A percentile compares a stretch with the other conserved stretches of the same genome.
Conservation (phyloP, 768 basidiomycete species). For the Mycena belliarum region DNA sequence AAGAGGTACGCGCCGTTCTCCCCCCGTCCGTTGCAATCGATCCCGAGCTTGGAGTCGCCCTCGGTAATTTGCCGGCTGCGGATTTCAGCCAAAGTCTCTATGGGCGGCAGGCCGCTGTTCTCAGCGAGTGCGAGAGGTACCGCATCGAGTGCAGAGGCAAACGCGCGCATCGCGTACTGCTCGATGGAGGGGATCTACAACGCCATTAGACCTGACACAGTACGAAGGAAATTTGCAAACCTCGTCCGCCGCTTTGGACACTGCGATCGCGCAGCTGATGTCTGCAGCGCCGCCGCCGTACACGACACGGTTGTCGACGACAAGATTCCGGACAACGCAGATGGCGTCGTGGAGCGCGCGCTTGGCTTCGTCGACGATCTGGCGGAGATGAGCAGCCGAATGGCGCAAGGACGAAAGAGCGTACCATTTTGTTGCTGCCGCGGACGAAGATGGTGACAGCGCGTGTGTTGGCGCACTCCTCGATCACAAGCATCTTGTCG, state of each 20-base stretch:
- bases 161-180: slow-evolving; percentile 99
- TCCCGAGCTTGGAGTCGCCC: slow-evolving; percentile 82
- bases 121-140: slow-evolving; percentile 95
- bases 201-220: neutral
- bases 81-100: slow-evolving; percentile 94
- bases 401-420: slow-evolving; percentile 6
- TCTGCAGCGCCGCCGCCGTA: slow-evolving; percentile 99
- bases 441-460: slow-evolving; percentile 98
- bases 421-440: slow-evolving; percentile 98
- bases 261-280: slow-evolving; percentile 92
- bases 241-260: slow-evolving; percentile 92
- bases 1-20: slow-evolving; percentile 68
- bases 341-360: slow-evolving; percentile 97
- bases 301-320: slow-evolving; percentile 94
- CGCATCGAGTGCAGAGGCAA: slow-evolving; percentile 92
- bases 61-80: slow-evolving; percentile 92
- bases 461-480: slow-evolving; percentile 95
- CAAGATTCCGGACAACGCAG: slow-evolving; percentile 93
- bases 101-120: slow-evolving; percentile 95
- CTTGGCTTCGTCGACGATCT: slow-evolving; percentile 99
- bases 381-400: neutral
- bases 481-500: slow-evolving; percentile 99
- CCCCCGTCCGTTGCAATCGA: slow-evolving; percentile 86
- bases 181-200: slow-evolving; percentile 90
- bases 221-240: slow-evolving; percentile 38